Percentiles rank a stretch among this genome's conserved stretches.
These are phyloP conservation scores for Teunomyces lycoperdinae DNA, from an alignment of 805 yeast species.

Conservation along the genomic window DNA sequence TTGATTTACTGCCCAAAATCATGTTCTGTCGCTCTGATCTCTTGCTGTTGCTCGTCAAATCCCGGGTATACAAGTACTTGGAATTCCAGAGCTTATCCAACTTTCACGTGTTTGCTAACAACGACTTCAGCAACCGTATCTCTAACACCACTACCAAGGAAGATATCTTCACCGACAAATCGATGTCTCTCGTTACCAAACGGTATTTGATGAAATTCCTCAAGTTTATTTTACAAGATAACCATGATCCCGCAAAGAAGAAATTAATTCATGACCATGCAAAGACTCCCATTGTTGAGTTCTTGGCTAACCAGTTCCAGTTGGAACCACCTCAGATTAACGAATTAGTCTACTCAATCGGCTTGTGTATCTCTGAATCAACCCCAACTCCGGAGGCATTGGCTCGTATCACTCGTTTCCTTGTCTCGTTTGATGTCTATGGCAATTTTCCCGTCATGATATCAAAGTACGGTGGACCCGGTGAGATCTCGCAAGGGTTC, in stretches of 20 bases:
- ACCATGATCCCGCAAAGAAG: slow-evolving; percentile 58
- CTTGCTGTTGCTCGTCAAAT: slow-evolving; percentile 70
- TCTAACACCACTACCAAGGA: slow-evolving; percentile 72
- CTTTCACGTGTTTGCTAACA: slow-evolving; percentile 94
- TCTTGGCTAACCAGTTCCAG: slow-evolving; percentile 63
- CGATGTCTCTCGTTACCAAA: slow-evolving; percentile 69
- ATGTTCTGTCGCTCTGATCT: slow-evolving; percentile 90
- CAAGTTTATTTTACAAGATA: slow-evolving; percentile 67
- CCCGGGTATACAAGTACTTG: slow-evolving; percentile 85
- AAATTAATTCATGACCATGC: slow-evolving; percentile 57
- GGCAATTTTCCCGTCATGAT: slow-evolving; percentile 92
- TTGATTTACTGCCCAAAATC: slow-evolving; percentile 83
- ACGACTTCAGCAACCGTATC: slow-evolving; percentile 75
- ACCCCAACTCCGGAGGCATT: slow-evolving; percentile 74
- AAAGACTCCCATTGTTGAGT: slow-evolving; percentile 54
- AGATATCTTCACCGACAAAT: slow-evolving; percentile 89
- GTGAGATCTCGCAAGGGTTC: slow-evolving; percentile 94
- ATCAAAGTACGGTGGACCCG: slow-evolving; percentile 93
- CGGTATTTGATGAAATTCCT: slow-evolving; percentile 87
- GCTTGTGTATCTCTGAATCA: slow-evolving; percentile 61
- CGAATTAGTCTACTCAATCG: slow-evolving; percentile 85
- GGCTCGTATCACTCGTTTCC: slow-evolving; percentile 76
- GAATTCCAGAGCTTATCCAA: slow-evolving; percentile 87
- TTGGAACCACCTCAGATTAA: slow-evolving; percentile 71
- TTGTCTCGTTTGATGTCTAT: slow-evolving; percentile 83